phyloP scores from a whole-genome alignment of 2,329 filamentous ascomycete genomes.

The Leptographium flavum region DNA sequence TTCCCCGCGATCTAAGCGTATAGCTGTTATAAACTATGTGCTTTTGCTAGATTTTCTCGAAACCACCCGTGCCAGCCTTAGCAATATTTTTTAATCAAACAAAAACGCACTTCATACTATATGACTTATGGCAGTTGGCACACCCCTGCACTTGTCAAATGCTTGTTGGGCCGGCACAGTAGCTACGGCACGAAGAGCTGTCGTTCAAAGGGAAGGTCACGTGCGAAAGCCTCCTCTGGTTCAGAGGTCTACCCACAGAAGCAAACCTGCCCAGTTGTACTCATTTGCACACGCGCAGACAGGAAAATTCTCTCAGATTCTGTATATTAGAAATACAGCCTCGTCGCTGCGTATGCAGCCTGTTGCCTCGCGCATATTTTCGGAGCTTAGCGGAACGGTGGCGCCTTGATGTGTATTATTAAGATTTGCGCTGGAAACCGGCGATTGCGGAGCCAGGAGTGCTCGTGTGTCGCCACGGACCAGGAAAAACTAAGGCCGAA shows the following conservation, averaged over 20 bases:
- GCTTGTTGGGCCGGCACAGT: no score
- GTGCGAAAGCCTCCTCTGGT: neutral
- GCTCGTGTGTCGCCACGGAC: neutral
- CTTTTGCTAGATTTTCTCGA: no score
- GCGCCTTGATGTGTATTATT: conserved; percentile 9
- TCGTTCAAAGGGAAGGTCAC: neutral
- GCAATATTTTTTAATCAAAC: no score
- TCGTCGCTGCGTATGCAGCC: neutral
- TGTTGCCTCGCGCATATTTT: conserved; percentile 5
- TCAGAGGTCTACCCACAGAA: neutral
- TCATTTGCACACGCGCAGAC: no score
- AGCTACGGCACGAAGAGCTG: no score
- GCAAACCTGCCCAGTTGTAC: neutral
- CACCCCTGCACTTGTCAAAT: no score
- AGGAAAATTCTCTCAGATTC: neutral
- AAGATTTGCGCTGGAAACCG: conserved; percentile 6
- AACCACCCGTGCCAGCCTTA: no score
- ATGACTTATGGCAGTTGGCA: no score
- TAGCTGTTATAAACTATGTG: no score
- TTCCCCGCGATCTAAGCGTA: no score
- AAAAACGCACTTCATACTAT: no score
- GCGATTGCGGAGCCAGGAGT: conserved; percentile 9
- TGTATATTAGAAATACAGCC: neutral
- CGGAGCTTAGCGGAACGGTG: conserved; percentile 5
- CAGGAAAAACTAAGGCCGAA: conserved; percentile 3